Base-by-base conservation (phyloP, 139 green algal species). In the Chloropicon primus region DNA sequence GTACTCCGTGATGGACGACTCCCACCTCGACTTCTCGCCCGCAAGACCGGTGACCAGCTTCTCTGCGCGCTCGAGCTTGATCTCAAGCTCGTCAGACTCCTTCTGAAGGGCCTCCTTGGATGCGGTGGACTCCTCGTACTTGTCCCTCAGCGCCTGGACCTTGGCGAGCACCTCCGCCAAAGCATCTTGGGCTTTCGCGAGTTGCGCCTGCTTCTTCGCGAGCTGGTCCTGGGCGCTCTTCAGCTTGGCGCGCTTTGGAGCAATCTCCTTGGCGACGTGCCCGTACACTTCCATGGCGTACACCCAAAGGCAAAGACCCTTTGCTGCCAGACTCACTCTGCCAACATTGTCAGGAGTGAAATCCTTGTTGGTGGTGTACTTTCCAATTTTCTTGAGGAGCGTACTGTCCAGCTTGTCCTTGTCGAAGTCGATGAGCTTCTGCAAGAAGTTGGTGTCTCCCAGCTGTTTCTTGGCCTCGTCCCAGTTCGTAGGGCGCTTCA, bases 221-320 rank as follows among this genome's bases (percentile, higher is more conserved):
- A 91, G 74, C 71, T 62, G 84, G 22, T 89, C 84, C 81, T 90
- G 85, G n/a, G 91, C 92, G 0, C 82, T 74, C 84, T 94, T 93
- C n/a, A 96, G 86, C 85, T 92, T 92, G 3, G 83, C 86, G 2
- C 87, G 75, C 87, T 96, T 96, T n/a, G 91, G 91, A 24, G 83
- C 90, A 23, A 96, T 89, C 27, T 93, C 89, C 85, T 93, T 93
- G 17, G 88, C 81, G 54, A 96, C 88, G 54, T 83, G 77, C 1
- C 90, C 91, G 77, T 96, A 96, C 28, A 87, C 85, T 76, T 93
- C 87, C 91, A 96, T 96, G 22, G 90, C 90, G 71, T 84, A 75
- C 73, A 96, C 91, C 91, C 91, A 96, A 82, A 93, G 77, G 84
- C 89, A 94, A 84, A 96, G 84, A 24, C 91, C 81, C 74, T 84